phyloP scores from a whole-genome alignment of 2,329 filamentous ascomycete species.

The Botryotinia convoluta region DNA sequence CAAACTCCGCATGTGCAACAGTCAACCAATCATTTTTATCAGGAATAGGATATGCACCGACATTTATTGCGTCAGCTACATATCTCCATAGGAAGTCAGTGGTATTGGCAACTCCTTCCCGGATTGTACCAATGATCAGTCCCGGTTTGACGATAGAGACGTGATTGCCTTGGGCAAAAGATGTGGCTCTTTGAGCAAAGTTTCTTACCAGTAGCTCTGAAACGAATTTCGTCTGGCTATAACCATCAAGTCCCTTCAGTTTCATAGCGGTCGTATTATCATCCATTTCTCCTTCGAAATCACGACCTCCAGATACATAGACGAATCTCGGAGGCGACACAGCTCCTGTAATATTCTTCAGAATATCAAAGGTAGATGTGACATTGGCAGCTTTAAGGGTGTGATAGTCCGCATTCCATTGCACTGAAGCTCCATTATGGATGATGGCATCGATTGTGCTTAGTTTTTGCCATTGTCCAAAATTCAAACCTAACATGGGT shows the following conservation, averaged over 20 bases:
- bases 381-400: constrained; percentile 68
- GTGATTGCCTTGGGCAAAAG: not conserved
- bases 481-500: constrained; percentile 69
- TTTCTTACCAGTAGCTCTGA: constrained; percentile 55
- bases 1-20: constrained; percentile 4
- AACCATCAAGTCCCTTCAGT: constrained; percentile 57
- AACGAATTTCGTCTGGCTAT: constrained; percentile 85
- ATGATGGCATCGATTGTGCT: constrained; percentile 67
- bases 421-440: constrained; percentile 76
- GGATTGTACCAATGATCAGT: constrained; percentile 27
- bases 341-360: constrained; percentile 3
- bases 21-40: constrained; percentile 14
- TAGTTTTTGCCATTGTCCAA: constrained; percentile 60
- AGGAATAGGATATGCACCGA: constrained; percentile 20
- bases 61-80: constrained; percentile 22
- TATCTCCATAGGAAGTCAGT: constrained; percentile 33
- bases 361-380: constrained; percentile 44
- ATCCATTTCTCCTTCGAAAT: not conserved
- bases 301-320: constrained; percentile 12
- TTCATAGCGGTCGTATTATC: not conserved
- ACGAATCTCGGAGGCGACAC: constrained; percentile 2
- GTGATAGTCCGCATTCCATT: constrained; percentile 70
- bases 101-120: constrained; percentile 28
- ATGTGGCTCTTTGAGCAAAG: constrained; percentile 12
- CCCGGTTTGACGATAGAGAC: constrained; percentile 29